Conservation (phyloP, 2,329 filamentous ascomycete genomes). For the Pseudohalonectria lignicola region DNA sequence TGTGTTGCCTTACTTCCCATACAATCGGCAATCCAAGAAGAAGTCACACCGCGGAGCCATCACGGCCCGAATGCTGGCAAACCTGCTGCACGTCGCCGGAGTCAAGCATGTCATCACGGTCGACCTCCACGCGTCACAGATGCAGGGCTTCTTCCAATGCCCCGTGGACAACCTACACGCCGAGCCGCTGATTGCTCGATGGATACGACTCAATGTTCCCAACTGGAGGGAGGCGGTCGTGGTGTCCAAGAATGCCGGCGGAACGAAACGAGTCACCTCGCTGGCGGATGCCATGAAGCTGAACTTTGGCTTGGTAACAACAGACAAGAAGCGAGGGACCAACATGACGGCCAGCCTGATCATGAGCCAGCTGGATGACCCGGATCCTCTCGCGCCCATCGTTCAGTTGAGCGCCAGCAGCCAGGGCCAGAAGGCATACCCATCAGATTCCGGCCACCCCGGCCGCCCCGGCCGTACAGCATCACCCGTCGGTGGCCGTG, state of each 20-base stretch:
- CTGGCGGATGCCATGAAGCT: slow-evolving; percentile 91
- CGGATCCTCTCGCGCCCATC: slow-evolving; percentile 29
- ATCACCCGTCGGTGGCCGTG: no score
- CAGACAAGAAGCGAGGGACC: slow-evolving; percentile 56
- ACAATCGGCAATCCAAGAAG: slow-evolving; percentile 98
- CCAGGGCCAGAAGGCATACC: slow-evolving; percentile 7
- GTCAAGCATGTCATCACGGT: slow-evolving; percentile 97
- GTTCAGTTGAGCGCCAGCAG: slow-evolving; percentile 25
- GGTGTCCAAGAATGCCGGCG: slow-evolving; percentile 95
- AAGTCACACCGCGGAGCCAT: slow-evolving; percentile 95
- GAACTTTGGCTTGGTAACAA: slow-evolving; percentile 94
- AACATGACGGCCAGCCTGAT: slow-evolving; percentile 74
- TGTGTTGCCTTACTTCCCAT: slow-evolving; percentile 93
- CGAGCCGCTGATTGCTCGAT: slow-evolving; percentile 87
- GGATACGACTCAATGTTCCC: slow-evolving; percentile 82
- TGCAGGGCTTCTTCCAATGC: slow-evolving; percentile 98
- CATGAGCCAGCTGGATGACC: slow-evolving; percentile 53
- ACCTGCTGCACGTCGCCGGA: slow-evolving; percentile 83
- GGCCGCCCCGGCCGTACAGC: no score
- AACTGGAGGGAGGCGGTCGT: slow-evolving; percentile 89
- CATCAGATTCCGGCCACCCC: background rate
- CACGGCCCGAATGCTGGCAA: slow-evolving; percentile 93
- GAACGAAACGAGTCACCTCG: slow-evolving; percentile 93
- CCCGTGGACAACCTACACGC: slow-evolving; percentile 96
- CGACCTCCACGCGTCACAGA: slow-evolving; percentile 93